Evolutionary conservation across 2,329 filamentous ascomycete species (phyloP).

Genomic region (Sphaerulina vaccinii): DNA sequence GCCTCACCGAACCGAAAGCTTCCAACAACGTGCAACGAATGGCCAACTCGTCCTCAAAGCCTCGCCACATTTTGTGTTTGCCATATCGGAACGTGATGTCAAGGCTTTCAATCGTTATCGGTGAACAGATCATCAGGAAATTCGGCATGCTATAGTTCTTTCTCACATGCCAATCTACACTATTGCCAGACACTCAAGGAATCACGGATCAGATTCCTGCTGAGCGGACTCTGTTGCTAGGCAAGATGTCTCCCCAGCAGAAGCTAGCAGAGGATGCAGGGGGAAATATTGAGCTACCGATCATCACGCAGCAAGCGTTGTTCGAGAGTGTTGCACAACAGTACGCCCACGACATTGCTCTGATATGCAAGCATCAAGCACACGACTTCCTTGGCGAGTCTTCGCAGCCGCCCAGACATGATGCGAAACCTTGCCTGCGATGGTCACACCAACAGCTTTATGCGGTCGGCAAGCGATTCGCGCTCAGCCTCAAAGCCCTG

Average conservation of each 20-base stretch:
- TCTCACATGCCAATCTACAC: no score
- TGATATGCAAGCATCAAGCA: background rate
- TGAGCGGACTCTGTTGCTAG: no score
- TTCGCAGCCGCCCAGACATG: background rate
- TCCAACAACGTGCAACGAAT: no score
- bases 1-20: no score
- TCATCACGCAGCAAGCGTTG: background rate
- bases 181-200: no score
- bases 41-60: no score
- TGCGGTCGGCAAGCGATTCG: background rate
- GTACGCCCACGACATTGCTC: background rate
- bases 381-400: background rate
- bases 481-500: background rate
- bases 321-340: background rate
- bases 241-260: background rate
- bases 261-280: background rate
- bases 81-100: no score
- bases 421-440: background rate
- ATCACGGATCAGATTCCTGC: no score
- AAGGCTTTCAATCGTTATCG: no score
- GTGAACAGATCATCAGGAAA: no score
- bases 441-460: conserved; percentile 9
- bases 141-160: no score
- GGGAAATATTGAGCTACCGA: background rate
- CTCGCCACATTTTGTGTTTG: no score